Base-by-base conservation (phyloP, 2,329 filamentous ascomycete species). In the Diaporthe batatas region DNA sequence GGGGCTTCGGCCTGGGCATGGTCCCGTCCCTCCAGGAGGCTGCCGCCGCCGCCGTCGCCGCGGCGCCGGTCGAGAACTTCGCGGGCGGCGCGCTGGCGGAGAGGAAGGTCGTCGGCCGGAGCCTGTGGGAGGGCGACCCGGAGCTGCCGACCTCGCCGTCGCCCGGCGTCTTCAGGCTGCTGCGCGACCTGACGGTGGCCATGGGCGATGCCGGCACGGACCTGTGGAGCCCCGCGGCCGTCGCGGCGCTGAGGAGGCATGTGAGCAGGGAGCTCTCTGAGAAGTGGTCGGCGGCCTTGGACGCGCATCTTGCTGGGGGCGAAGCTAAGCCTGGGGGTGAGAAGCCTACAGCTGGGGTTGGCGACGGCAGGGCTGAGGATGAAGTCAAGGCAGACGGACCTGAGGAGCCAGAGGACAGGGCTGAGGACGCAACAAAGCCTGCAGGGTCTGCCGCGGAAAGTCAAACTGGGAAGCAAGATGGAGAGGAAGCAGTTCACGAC, bases 121-220 rank as follows among this genome's bases (percentile, higher is more conserved):
- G 89, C 0, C 84, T 98, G 0, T 98, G 95, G 95, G 94, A 97
- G 79, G 93, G 93, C 0, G 85, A 89, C 49, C 93, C 93, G 0
- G 86, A 90, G 34, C 80, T 98, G 54, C 96, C 96, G 0, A 87
- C 91, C 7, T 94, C 96, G 78, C 94, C 94, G 0, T 96, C 94
- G 0, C 91, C 94, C 0, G 86, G 87, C 25, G 85, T 91, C 0
- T 97, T 97, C 79, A 89, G 88, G 73, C 91, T 97, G 70, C 79
- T 98, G 64, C 89, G 90, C 32, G 86, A 86, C 57, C 79, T 97
- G 36, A 89, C 90, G 6, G 83, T 84, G 59, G 85, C 87, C 6
- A 97, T 98, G 94, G 88, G 88, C 4, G 84, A 87, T 16, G 84
- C 88, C 3, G 95, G 95, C 0, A 85, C 89, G 58, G 96, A 98